Evolutionary conservation across 192 early-diverging fungal genomes (phyloP).

Genomic region (Rhizoclosmatium sp.): DNA sequence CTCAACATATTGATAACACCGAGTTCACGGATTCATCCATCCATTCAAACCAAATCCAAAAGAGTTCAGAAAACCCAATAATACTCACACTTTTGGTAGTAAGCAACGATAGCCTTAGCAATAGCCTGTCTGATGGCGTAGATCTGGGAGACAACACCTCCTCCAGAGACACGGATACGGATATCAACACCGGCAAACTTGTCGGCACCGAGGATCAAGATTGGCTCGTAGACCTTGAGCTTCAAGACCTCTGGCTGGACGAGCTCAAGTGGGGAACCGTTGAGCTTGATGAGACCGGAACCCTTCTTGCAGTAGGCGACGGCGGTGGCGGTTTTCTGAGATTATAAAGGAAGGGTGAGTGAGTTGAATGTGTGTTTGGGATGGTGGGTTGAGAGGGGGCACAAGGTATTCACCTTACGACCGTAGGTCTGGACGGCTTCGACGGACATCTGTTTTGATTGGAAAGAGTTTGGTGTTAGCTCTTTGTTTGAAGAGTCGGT

Average conservation of each 20-base stretch:
- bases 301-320: conserved; percentile 99
- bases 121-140: conserved; percentile 98
- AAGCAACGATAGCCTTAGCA: conserved; percentile 99
- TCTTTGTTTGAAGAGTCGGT: no score
- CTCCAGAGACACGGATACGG: conserved; percentile 94
- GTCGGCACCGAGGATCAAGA: conserved; percentile 95
- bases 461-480: no score
- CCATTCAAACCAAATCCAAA: conserved; percentile 1
- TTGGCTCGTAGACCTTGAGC: conserved; percentile 99
- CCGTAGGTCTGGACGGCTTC: conserved; percentile 82
- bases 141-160: conserved; percentile 97
- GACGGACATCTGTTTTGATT: conserved; percentile 44
- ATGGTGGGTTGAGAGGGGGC: neutral
- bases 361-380: no score
- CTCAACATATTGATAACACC: neutral
- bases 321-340: conserved; percentile 97
- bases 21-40: neutral
- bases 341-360: no score
- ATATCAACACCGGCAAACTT: conserved; percentile 97
- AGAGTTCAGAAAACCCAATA: neutral
- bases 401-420: conserved; percentile 63
- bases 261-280: conserved; percentile 95
- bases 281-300: conserved; percentile 95
- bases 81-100: conserved; percentile 94
- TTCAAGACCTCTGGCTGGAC: conserved; percentile 96